phyloP scores from a whole-genome alignment of 208 protist species.

The Trypanosoma congolense region DNA sequence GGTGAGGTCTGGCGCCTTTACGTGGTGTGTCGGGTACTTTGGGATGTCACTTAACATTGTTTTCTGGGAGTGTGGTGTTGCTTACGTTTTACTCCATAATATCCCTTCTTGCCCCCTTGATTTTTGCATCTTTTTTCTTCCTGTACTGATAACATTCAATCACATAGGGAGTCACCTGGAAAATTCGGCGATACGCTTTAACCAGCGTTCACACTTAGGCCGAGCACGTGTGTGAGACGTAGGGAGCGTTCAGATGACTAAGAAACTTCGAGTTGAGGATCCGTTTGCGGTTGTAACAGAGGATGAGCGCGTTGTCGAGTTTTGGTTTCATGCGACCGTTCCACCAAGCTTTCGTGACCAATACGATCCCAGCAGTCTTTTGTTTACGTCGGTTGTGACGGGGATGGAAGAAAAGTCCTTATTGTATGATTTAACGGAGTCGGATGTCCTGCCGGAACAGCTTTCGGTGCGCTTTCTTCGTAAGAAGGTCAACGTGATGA shows the following conservation, averaged over 20 bases:
- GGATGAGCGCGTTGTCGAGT: constrained; percentile 24
- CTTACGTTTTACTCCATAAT: too few species aligned
- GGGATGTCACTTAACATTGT: too few species aligned
- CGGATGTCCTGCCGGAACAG: constrained; percentile 5
- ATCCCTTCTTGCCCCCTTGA: too few species aligned
- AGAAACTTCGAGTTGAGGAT: constrained; percentile 9
- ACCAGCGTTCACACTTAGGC: too few species aligned
- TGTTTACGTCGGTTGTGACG: constrained; percentile 18
- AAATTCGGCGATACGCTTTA: too few species aligned
- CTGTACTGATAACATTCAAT: too few species aligned
- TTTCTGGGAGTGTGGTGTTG: too few species aligned
- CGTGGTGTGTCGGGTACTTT: too few species aligned
- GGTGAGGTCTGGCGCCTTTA: too few species aligned
- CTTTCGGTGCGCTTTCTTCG: constrained; percentile 17
- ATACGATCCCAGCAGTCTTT: constrained; percentile 1
- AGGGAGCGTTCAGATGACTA: constrained; percentile 12
- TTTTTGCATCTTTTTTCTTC: too few species aligned
- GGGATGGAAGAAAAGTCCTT: constrained; percentile 19
- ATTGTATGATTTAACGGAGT: constrained; percentile 1
- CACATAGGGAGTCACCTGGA: too few species aligned
- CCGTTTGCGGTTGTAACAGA: constrained; percentile 13
- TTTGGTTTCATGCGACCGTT: constrained; percentile 20
- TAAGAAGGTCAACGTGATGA: constrained; percentile 12
- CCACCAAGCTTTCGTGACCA: constrained; percentile 8
- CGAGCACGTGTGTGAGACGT: not conserved